These are phyloP conservation scores for Singerocomus inundabilis DNA, from an alignment of 1,284 basidiomycete species.

Conservation along the genomic window DNA sequence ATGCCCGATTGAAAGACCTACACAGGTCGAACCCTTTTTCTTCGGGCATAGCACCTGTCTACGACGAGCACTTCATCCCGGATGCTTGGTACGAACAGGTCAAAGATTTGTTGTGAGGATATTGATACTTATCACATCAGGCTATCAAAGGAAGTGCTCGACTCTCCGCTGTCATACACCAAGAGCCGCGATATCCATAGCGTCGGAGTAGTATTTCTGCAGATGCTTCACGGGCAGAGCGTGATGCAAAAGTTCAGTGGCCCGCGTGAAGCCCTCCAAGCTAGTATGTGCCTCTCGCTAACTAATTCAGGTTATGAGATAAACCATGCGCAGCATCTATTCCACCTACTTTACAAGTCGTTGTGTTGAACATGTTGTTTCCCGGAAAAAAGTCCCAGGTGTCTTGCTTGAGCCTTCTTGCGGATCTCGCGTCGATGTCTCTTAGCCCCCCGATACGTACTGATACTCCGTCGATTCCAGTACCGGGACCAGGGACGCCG, in stretches of 20 bases:
- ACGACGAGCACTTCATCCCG: slow-evolving; percentile 45
- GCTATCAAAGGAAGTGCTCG: slow-evolving; percentile 66
- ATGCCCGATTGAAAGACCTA: slow-evolving; percentile 63
- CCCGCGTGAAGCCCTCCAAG: slow-evolving; percentile 45
- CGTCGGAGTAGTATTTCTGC: slow-evolving; percentile 69
- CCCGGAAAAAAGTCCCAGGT: slow-evolving; percentile 53
- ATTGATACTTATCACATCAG: slow-evolving; percentile 32
- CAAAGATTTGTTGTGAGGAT: neutral
- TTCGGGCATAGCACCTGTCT: slow-evolving; percentile 34
- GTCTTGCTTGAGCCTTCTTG: slow-evolving; percentile 47
- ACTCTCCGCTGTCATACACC: slow-evolving; percentile 69
- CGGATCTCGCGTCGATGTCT: slow-evolving; percentile 35
- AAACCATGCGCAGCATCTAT: slow-evolving; percentile 43
- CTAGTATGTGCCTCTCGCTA: slow-evolving; percentile 34
- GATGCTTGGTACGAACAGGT: slow-evolving; percentile 54
- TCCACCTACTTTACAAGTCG: slow-evolving; percentile 47
- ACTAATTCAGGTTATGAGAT: neutral
- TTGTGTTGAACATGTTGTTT: slow-evolving; percentile 57
- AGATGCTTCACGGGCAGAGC: slow-evolving; percentile 73
- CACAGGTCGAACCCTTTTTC: slow-evolving; percentile 74
- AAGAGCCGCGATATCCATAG: slow-evolving; percentile 70
- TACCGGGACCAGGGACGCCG: slow-evolving; percentile 38
- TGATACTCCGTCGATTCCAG: slow-evolving; percentile 22
- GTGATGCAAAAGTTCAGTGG: slow-evolving; percentile 50
- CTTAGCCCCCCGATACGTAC: slow-evolving; percentile 19